phyloP scores from a whole-genome alignment of 441 rosid species.

The Euphorbia corollata region DNA sequence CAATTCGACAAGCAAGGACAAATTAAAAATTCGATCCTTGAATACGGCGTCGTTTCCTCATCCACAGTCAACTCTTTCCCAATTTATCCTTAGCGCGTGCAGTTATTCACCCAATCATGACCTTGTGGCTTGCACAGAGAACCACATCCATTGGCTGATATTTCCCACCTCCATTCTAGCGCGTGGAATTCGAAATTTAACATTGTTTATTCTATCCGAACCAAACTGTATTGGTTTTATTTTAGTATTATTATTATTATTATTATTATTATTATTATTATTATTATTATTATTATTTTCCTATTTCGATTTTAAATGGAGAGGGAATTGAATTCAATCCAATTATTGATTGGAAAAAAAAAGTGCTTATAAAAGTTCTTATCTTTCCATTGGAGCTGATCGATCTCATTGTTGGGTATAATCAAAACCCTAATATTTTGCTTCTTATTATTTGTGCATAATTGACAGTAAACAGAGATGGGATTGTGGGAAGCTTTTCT shows the following conservation, averaged over 20 bases:
- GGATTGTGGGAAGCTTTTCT: conserved; percentile 84
- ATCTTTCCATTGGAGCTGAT: neutral
- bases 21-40: neutral
- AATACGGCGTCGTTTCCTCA: conserved; percentile 20
- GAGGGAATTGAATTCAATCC: conserved; percentile 30
- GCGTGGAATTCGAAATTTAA: too few relatives aligned
- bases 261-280: too few relatives aligned
- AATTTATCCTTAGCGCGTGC: neutral
- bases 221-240: too few relatives aligned
- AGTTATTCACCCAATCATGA: neutral
- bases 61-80: too few relatives aligned
- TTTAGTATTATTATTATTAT: too few relatives aligned
- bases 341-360: conserved; percentile 8
- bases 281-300: too few relatives aligned
- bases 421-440: conserved; percentile 3
- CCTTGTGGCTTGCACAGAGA: neutral
- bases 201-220: too few relatives aligned
- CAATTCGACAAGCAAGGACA: conserved; percentile 11
- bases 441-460: neutral
- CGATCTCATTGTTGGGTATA: neutral
- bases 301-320: conserved; percentile 19
- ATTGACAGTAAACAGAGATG: conserved; percentile 30
- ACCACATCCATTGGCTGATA: neutral
- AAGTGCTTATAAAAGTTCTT: neutral
- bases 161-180: too few relatives aligned